Evolutionary conservation across 352 stramenopile genomes (phyloP).

Genomic region (Thalassiosira hispida): DNA sequence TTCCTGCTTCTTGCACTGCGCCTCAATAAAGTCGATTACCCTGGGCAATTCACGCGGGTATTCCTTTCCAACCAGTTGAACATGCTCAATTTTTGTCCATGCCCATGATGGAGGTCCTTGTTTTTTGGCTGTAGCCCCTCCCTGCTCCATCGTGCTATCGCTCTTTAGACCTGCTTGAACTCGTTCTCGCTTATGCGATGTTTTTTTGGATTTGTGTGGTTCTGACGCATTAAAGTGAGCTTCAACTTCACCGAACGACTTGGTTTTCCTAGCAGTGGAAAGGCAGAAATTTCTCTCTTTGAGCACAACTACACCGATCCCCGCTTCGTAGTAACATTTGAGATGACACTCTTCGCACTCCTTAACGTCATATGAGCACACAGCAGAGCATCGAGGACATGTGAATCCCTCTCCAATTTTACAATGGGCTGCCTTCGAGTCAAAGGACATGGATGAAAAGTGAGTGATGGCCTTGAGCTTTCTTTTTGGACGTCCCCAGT

Average conservation of each 20-base stretch:
- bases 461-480: slow-evolving; percentile 22
- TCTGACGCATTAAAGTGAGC: slow-evolving; percentile 4
- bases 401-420: slow-evolving; percentile 24
- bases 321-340: slow-evolving; percentile 18
- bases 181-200: neutral
- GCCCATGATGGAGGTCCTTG: slow-evolving; percentile 5
- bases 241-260: slow-evolving; percentile 5
- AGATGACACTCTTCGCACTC: slow-evolving; percentile 16
- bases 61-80: slow-evolving; percentile 21
- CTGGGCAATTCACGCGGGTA: slow-evolving; percentile 32
- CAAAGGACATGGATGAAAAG: slow-evolving; percentile 27
- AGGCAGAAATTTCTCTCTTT: slow-evolving; percentile 23
- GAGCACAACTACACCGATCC: slow-evolving; percentile 13
- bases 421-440: slow-evolving; percentile 12
- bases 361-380: slow-evolving; percentile 21
- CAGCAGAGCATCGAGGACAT: slow-evolving; percentile 13
- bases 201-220: slow-evolving; percentile 4
- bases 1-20: slow-evolving; percentile 46
- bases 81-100: slow-evolving; percentile 37
- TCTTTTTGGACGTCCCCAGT: slow-evolving; percentile 15
- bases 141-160: neutral
- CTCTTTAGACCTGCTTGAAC: neutral
- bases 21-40: slow-evolving; percentile 48
- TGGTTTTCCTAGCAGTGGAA: neutral
- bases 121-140: neutral